A percentile compares a stretch with the other conserved stretches of the same genome.
These are phyloP conservation scores for Flueggea neowawraea DNA, from an alignment of 441 rosid species.

Conservation along the genomic window DNA sequence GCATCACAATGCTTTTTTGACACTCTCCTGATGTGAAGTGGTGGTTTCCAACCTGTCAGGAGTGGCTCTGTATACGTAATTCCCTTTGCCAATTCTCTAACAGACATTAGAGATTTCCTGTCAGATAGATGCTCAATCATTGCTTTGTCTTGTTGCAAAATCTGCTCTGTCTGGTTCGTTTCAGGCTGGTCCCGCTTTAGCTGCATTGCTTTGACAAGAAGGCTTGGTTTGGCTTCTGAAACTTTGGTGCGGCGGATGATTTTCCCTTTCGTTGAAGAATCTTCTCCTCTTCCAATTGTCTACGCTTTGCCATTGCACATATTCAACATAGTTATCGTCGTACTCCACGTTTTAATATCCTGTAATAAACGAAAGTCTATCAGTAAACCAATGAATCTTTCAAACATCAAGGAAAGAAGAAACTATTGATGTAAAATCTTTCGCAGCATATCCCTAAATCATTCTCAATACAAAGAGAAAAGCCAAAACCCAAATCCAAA, in stretches of 20 bases:
- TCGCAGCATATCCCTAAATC: too few relatives aligned
- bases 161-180: slow-evolving; percentile 67
- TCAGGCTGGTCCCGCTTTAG: slow-evolving; percentile 74
- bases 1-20: slow-evolving; percentile 53
- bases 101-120: slow-evolving; percentile 80
- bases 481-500: too few relatives aligned
- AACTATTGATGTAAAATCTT: too few relatives aligned
- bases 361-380: too few relatives aligned
- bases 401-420: too few relatives aligned
- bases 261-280: slow-evolving; percentile 80
- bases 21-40: slow-evolving; percentile 59
- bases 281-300: slow-evolving; percentile 22
- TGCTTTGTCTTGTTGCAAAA: slow-evolving; percentile 83
- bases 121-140: slow-evolving; percentile 89
- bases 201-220: slow-evolving; percentile 85
- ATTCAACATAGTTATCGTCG: too few relatives aligned
- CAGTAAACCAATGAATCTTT: too few relatives aligned
- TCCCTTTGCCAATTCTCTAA: slow-evolving; percentile 88
- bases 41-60: slow-evolving; percentile 84
- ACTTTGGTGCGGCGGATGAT: slow-evolving; percentile 68
- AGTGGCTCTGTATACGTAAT: slow-evolving; percentile 74
- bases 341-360: too few relatives aligned
- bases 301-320: too few relatives aligned
- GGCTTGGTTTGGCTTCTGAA: too few relatives aligned
- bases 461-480: too few relatives aligned